phyloP scores from a whole-genome alignment of 2,329 filamentous ascomycete genomes.

The Penicillium expansum region DNA sequence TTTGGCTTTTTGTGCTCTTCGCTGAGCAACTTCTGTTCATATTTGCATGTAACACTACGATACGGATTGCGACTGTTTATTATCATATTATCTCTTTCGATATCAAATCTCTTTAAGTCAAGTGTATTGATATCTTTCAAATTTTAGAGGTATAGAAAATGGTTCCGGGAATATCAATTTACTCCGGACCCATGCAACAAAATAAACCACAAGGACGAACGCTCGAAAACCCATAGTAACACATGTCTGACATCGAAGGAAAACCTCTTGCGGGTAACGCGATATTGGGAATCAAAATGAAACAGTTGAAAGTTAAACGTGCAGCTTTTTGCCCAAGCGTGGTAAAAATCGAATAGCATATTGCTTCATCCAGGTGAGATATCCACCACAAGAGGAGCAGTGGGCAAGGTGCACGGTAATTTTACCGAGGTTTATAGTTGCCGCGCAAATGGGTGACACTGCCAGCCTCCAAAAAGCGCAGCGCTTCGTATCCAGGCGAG shows the following conservation, averaged over 20 bases:
- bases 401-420: neutral
- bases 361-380: neutral
- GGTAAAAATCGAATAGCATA: neutral
- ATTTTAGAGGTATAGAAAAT: constrained; percentile 11
- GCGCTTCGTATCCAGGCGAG: constrained; percentile 9
- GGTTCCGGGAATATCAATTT: constrained; percentile 12
- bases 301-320: neutral
- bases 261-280: neutral
- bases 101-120: neutral
- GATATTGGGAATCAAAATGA: constrained; percentile 1
- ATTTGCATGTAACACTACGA: constrained; percentile 13
- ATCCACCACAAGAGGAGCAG: neutral
- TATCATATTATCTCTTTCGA: neutral
- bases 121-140: neutral
- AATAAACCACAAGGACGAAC: constrained; percentile 9
- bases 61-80: constrained; percentile 6
- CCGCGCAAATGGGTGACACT: constrained; percentile 9
- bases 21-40: constrained; percentile 6
- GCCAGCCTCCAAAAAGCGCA: constrained; percentile 6
- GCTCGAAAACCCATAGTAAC: constrained; percentile 19
- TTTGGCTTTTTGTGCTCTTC: constrained; percentile 1
- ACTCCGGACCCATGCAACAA: constrained; percentile 22
- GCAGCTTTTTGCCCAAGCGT: neutral
- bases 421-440: constrained; percentile 7
- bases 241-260: constrained; percentile 14